Conservation (phyloP, 148 eudicot species). For the Rheum nobile region DNA sequence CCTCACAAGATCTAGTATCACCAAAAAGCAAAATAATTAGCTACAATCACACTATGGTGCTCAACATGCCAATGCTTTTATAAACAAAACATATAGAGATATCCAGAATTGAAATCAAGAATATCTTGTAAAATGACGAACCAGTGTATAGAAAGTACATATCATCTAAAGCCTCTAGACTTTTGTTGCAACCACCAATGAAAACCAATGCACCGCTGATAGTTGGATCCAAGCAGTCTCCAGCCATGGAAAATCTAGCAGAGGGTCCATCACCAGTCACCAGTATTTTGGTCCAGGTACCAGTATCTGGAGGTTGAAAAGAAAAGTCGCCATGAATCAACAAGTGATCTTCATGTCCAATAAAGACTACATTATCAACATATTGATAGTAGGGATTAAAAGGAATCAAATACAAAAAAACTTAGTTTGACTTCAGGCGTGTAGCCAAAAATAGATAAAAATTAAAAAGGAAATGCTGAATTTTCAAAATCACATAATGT, state of each 20-base stretch:
- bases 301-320: constrained; percentile 36
- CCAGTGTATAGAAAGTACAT: constrained; percentile 87
- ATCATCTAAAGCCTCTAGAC: constrained; percentile 80
- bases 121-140: constrained; percentile 13
- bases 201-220: constrained; percentile 59
- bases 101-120: background rate
- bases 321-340: background rate
- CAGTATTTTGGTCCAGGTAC: constrained; percentile 58
- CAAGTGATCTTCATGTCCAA: background rate
- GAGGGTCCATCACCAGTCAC: constrained; percentile 76
- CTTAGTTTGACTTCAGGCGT: background rate
- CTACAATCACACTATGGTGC: background rate
- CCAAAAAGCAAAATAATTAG: background rate
- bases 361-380: background rate
- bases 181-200: constrained; percentile 83
- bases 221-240: constrained; percentile 75
- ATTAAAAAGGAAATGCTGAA: background rate
- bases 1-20: constrained; percentile 37
- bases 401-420: background rate
- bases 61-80: background rate
- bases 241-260: constrained; percentile 92
- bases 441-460: background rate
- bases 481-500: background rate
- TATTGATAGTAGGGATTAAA: background rate
- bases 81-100: background rate